A percentile compares a stretch with the other conserved stretches of the same genome.
phyloP scores from a whole-genome alignment of 768 basidiomycete species.

The Leccinum variicolor region DNA sequence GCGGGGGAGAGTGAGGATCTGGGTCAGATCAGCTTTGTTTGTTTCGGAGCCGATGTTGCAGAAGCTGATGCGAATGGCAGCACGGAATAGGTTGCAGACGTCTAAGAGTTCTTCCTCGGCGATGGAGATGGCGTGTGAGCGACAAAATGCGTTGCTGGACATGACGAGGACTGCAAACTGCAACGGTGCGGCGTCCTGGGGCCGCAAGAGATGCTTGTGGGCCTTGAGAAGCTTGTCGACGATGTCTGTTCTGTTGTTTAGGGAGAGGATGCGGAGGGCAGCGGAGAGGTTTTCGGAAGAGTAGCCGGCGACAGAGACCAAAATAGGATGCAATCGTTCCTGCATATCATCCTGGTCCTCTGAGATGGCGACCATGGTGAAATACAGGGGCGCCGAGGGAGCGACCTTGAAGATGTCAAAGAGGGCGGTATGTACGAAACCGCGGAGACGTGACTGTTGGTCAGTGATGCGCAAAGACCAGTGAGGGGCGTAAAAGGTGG shows the following conservation, averaged over 20 bases:
- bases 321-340: slow-evolving; percentile 31
- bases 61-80: slow-evolving; percentile 45
- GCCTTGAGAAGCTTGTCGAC: slow-evolving; percentile 43
- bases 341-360: slow-evolving; percentile 32
- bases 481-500: slow-evolving; percentile 43
- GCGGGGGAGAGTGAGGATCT: slow-evolving; percentile 43
- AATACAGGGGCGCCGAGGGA: slow-evolving; percentile 48
- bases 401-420: slow-evolving; percentile 45
- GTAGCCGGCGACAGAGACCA: slow-evolving; percentile 41
- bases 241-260: slow-evolving; percentile 31
- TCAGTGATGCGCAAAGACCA: slow-evolving; percentile 46
- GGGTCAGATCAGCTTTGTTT: slow-evolving; percentile 39
- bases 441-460: slow-evolving; percentile 40
- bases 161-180: slow-evolving; percentile 45
- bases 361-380: slow-evolving; percentile 39
- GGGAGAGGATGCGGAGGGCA: slow-evolving; percentile 51
- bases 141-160: slow-evolving; percentile 25
- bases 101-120: slow-evolving; percentile 53
- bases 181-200: slow-evolving; percentile 47
- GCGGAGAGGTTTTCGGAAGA: slow-evolving; percentile 52
- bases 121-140: slow-evolving; percentile 37
- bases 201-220: slow-evolving; percentile 56
- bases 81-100: slow-evolving; percentile 39
- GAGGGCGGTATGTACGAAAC: slow-evolving; percentile 45
- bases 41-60: slow-evolving; percentile 41